A percentile compares a stretch with the other conserved stretches of the same genome.
These are phyloP conservation scores for Pinguiococcus pyrenoidosus DNA, from an alignment of 108 stramenopile species.

Conservation along the genomic window DNA sequence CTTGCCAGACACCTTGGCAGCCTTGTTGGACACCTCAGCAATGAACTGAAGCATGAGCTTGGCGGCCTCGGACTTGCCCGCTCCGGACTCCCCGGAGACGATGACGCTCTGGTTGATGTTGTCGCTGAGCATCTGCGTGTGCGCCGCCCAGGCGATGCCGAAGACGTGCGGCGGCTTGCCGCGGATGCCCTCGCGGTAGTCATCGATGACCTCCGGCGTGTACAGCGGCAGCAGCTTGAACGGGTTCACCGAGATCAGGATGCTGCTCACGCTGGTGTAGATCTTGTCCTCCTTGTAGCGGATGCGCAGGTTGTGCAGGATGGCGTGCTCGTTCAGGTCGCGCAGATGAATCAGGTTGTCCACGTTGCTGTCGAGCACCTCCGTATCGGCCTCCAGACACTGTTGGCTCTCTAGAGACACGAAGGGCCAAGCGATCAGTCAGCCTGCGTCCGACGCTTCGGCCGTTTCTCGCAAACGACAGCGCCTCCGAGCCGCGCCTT, in stretches of 20 bases:
- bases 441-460: not conserved
- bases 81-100: slow-evolving; percentile 53
- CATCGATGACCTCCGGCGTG: slow-evolving; percentile 40
- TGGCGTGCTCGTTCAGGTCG: slow-evolving; percentile 46
- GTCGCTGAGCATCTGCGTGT: slow-evolving; percentile 66
- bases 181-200: slow-evolving; percentile 33
- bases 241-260: slow-evolving; percentile 40
- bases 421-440: not conserved
- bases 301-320: slow-evolving; percentile 36
- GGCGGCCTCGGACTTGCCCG: slow-evolving; percentile 60
- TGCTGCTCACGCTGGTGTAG: slow-evolving; percentile 29
- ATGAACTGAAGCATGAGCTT: slow-evolving; percentile 91
- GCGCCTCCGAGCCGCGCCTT: too few species aligned
- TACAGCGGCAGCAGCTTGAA: slow-evolving; percentile 41
- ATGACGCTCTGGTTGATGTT: slow-evolving; percentile 25
- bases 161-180: slow-evolving; percentile 86
- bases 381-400: slow-evolving; percentile 17
- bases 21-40: slow-evolving; percentile 65
- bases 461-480: too few species aligned
- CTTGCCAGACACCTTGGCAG: too few species aligned
- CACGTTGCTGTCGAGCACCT: slow-evolving; percentile 30
- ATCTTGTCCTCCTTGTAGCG: slow-evolving; percentile 30
- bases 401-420: slow-evolving; percentile 11
- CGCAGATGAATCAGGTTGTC: slow-evolving; percentile 37
- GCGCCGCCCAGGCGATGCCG: slow-evolving; percentile 72